Evolutionary conservation across 192 early-diverging fungal species (phyloP).

Genomic region (Linnemannia hyalina): DNA sequence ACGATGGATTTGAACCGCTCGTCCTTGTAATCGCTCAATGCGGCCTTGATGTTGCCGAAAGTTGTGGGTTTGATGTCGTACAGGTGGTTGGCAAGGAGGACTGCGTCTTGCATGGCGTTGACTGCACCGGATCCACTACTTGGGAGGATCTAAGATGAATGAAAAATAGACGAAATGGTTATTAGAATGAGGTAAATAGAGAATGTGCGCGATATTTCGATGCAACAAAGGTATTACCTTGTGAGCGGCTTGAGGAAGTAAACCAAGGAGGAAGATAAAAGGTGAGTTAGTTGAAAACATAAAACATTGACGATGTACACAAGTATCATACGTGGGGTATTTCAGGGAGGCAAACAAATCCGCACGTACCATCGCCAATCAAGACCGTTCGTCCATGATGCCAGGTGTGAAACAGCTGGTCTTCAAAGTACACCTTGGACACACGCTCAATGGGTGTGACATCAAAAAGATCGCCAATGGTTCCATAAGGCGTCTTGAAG

Average conservation of each 20-base stretch:
- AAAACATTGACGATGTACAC: too few relatives aligned
- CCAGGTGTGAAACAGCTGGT: conserved; percentile 13
- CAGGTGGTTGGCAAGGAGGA: conserved; percentile 7
- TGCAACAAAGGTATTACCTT: background rate
- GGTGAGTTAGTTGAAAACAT: too few relatives aligned
- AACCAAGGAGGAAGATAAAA: background rate
- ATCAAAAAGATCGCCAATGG: conserved; percentile 14
- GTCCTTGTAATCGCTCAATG: background rate
- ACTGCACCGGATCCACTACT: conserved; percentile 9
- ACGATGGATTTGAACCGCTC: background rate
- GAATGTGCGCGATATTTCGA: too few relatives aligned
- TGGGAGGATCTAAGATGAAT: background rate
- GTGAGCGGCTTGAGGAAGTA: background rate
- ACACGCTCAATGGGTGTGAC: conserved; percentile 5
- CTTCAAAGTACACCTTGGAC: conserved; percentile 10
- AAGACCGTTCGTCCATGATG: conserved; percentile 1
- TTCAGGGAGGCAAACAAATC: too few relatives aligned
- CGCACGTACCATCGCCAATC: background rate
- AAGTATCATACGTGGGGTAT: too few relatives aligned
- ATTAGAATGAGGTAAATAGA: too few relatives aligned
- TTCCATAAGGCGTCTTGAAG: conserved; percentile 15
- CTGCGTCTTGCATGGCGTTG: conserved; percentile 11
- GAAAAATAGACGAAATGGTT: background rate
- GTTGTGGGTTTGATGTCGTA: background rate
- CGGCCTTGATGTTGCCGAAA: background rate